Evolutionary conservation across 768 basidiomycete genomes (phyloP), one percentile per base, ranked within the genome.

Genomic region (Serendipita sp.): DNA sequence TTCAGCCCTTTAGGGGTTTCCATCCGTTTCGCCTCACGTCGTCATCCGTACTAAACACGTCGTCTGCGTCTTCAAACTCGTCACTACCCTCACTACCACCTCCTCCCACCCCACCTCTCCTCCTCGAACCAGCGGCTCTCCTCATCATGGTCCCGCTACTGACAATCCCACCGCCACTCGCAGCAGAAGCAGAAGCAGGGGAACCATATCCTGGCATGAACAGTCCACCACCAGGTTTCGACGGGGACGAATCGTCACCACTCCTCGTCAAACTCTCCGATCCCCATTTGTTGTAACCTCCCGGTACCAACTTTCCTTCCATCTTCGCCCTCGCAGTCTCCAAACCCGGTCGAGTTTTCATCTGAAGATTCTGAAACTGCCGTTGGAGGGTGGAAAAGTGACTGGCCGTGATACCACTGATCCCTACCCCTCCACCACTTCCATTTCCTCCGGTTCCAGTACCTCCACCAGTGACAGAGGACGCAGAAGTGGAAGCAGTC

Each of bases 41-140:
- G 55, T 60, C 55, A 36, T 60, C 55, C 23, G 55, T 60, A 34
- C 55, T 60, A n/a, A 60, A 34, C 55, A 60, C 18, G 10, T 60
- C 55, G 27, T 60, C 55, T 31, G 55, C 55, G 33, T 60, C 55
- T 34, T 60, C 55, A 60, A 60, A 60, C 55, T 60, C 55, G 55
- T 60, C 55, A 27, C 55, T 60, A 11, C 55, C 55, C 31, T 60
- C 55, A 60, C 33, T 34, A 16, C 55, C 33, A 23, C 23, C 34
- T 11, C 52, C 52, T 3, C 16, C 23, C 48, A 31, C 10, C 31
- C 18, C 48, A 16, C 6, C 48, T 16, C 48, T 18, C 55, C 16
- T 60, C 16, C 27, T 23, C 27, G 55, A 27, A 16, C 55, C 3
- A 60, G 2, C 8, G 34, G 16, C 13, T 31, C 27, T n/a, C 34